phyloP scores from a whole-genome alignment of 805 yeast genomes.

The Lipomyces japonicus region DNA sequence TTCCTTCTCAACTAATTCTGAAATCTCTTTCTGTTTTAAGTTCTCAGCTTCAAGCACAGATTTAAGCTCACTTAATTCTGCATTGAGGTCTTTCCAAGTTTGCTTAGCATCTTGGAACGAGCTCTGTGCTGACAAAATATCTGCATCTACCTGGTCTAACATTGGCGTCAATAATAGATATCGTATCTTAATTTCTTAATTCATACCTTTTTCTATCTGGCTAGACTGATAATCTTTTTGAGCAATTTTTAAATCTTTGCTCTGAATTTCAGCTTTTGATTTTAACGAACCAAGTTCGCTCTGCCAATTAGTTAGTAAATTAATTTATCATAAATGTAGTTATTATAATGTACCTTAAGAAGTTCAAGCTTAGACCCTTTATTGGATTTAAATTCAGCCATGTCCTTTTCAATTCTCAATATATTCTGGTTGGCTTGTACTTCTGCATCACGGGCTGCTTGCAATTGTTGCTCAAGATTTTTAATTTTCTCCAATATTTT shows the following conservation, averaged over 20 bases:
- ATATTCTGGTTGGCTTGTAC: slow-evolving; percentile 45
- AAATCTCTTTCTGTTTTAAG: slow-evolving; percentile 10
- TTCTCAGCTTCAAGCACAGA: slow-evolving; percentile 14
- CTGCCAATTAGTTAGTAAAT: slow-evolving; percentile 28
- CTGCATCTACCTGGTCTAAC: slow-evolving; percentile 62
- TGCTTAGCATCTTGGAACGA: slow-evolving; percentile 20
- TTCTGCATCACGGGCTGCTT: slow-evolving; percentile 38
- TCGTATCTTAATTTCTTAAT: not conserved
- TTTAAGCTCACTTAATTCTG: slow-evolving; percentile 31
- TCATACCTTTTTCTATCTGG: slow-evolving; percentile 51
- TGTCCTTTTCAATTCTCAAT: slow-evolving; percentile 61
- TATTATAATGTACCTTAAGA: slow-evolving; percentile 37
- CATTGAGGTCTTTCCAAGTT: slow-evolving; percentile 17
- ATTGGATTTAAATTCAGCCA: slow-evolving; percentile 72
- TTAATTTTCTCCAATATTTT: slow-evolving; percentile 48
- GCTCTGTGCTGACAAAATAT: slow-evolving; percentile 38
- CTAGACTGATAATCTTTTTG: slow-evolving; percentile 58
- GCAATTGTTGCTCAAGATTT: slow-evolving; percentile 41
- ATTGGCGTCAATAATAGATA: not conserved
- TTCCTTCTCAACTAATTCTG: slow-evolving; percentile 34
- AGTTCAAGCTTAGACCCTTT: slow-evolving; percentile 76
- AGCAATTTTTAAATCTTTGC: slow-evolving; percentile 43
- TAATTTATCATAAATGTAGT: not conserved
- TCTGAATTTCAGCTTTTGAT: slow-evolving; percentile 39
- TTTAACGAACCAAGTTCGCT: slow-evolving; percentile 48